Percentiles rank a stretch among this genome's conserved stretches.
Evolutionary conservation across 805 yeast genomes (phyloP).

Genomic region (Citeromyces matritensis): DNA sequence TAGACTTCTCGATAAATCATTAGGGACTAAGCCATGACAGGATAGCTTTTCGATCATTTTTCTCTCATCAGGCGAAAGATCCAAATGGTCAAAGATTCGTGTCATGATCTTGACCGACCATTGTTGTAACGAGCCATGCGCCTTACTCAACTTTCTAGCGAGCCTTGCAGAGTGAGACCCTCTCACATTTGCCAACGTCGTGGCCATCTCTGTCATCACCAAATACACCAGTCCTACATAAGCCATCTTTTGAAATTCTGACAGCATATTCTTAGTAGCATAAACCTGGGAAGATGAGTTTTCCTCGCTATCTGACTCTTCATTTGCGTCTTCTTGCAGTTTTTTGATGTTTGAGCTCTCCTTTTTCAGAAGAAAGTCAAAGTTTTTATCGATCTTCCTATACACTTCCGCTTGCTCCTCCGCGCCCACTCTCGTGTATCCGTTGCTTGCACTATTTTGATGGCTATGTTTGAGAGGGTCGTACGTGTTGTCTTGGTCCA

Average conservation of each 20-base stretch:
- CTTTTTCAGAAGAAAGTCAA: conserved; percentile 32
- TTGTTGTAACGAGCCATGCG: conserved; percentile 67
- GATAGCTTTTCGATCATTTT: conserved; percentile 79
- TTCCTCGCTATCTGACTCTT: conserved; percentile 9
- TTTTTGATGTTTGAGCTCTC: conserved; percentile 15
- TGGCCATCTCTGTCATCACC: conserved; percentile 66
- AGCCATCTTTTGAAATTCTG: conserved; percentile 80
- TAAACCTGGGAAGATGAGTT: conserved; percentile 12
- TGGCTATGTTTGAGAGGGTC: conserved; percentile 7
- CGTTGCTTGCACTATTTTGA: conserved; percentile 34
- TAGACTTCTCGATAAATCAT: conserved; percentile 55
- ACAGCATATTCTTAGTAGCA: conserved; percentile 59
- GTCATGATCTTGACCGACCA: conserved; percentile 72
- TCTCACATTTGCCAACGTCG: conserved; percentile 50
- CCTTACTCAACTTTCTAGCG: conserved; percentile 41
- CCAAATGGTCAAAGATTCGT: conserved; percentile 68
- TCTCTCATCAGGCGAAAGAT: conserved; percentile 61
- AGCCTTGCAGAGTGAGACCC: conserved; percentile 36
- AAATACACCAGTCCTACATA: conserved; percentile 78
- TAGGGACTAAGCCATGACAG: conserved; percentile 64
- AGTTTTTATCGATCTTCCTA: conserved; percentile 29
- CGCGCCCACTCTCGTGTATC: conserved; percentile 80
- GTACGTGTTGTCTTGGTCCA: conserved; percentile 21
- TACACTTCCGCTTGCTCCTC: conserved; percentile 77
- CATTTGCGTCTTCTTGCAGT: conserved; percentile 7